Percentiles rank a stretch among this genome's conserved stretches.
Conservation (phyloP, 2,329 filamentous ascomycete species). For the Cladosporium sp. region DNA sequence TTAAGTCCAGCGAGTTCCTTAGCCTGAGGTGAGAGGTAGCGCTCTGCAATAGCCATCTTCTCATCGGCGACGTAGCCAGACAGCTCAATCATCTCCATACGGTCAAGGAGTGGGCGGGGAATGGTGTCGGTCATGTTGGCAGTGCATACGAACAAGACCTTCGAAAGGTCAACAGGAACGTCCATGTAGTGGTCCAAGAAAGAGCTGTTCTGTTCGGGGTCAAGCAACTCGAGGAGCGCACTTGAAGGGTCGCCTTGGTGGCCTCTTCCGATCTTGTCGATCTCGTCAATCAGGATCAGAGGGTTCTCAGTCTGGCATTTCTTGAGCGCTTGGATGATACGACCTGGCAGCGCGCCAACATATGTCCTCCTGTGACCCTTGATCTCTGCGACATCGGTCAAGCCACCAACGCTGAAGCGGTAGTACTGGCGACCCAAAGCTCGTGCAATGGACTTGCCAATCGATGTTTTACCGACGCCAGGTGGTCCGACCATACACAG, state of each 20-base stretch:
- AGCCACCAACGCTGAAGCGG: constrained; percentile 92
- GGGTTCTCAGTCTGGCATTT: constrained; percentile 99
- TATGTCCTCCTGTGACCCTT: constrained; percentile 97
- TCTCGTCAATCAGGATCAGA: constrained; percentile 91
- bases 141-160: constrained; percentile 97
- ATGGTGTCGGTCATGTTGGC: constrained; percentile 99
- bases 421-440: constrained; percentile 97
- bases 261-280: constrained; percentile 96
- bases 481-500: constrained; percentile 96
- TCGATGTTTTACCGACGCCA: constrained; percentile 97
- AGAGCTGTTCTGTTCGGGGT: constrained; percentile 95
- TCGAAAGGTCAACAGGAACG: constrained; percentile 93
- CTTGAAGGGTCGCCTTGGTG: constrained; percentile 97
- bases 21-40: constrained; percentile 89
- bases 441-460: constrained; percentile 95
- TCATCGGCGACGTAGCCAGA: constrained; percentile 97
- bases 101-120: constrained; percentile 85
- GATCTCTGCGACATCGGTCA: constrained; percentile 97
- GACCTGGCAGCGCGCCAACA: constrained; percentile 89
- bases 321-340: constrained; percentile 97
- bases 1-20: constrained; percentile 90
- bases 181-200: constrained; percentile 99
- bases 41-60: constrained; percentile 97
- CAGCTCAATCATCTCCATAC: constrained; percentile 96
- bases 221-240: constrained; percentile 86